Percentiles rank a stretch among this genome's conserved stretches.
Conservation (phyloP, 306 rosid species). For the Senna siamea region DNA sequence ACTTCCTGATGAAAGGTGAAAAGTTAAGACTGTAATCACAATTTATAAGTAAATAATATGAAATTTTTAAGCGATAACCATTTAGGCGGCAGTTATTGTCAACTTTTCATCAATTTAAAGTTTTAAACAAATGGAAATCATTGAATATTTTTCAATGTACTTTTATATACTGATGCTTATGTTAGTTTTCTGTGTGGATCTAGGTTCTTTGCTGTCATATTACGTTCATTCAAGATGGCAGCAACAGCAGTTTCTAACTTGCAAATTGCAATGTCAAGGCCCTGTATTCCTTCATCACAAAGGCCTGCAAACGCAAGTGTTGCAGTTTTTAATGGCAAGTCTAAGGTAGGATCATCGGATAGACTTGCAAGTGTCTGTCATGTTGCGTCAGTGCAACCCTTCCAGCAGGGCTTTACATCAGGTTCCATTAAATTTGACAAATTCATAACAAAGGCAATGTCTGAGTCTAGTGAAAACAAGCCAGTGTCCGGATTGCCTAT, state of each 20-base stretch:
- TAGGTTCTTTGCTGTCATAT: constrained; percentile 38
- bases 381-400: constrained; percentile 54
- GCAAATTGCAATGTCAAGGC: constrained; percentile 64
- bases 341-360: constrained; percentile 49
- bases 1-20: constrained; percentile 25
- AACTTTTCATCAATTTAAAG: constrained; percentile 7
- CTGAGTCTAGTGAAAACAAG: constrained; percentile 57
- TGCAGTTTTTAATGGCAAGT: constrained; percentile 43
- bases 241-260: constrained; percentile 70
- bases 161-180: constrained; percentile 26
- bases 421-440: constrained; percentile 47
- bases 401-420: constrained; percentile 47
- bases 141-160: constrained; percentile 3
- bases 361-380: constrained; percentile 68
- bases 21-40: constrained; percentile 7
- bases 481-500: constrained; percentile 78
- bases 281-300: constrained; percentile 54
- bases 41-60: not conserved
- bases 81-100: not conserved
- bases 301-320: constrained; percentile 43
- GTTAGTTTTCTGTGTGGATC: constrained; percentile 39
- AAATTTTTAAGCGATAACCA: constrained; percentile 26
- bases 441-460: constrained; percentile 61
- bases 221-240: constrained; percentile 58
- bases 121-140: not conserved